A percentile compares a stretch with the other conserved stretches of the same genome.
phyloP scores from a whole-genome alignment of 2,329 filamentous ascomycete genomes.

The Cladophialophora psammophila region DNA sequence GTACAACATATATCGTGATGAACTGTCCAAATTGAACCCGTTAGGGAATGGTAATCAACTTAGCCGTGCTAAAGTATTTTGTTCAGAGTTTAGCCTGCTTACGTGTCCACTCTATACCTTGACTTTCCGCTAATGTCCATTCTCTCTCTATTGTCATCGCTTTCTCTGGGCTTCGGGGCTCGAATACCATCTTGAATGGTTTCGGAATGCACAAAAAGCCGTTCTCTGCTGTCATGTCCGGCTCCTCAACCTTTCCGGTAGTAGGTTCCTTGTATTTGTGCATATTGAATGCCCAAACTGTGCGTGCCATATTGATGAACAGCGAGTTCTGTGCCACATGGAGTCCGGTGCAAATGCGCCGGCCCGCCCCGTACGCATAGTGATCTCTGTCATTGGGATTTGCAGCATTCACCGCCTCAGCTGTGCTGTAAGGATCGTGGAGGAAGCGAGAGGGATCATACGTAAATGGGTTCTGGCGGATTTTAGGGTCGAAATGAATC shows the following conservation, averaged over 20 bases:
- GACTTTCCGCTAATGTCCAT: slow-evolving; percentile 2
- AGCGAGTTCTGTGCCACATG: slow-evolving; percentile 45
- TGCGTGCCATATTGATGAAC: slow-evolving; percentile 41
- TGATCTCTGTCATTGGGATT: slow-evolving; percentile 42
- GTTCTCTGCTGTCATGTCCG: slow-evolving; percentile 50
- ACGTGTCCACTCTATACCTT: slow-evolving; percentile 2
- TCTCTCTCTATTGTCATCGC: not conserved
- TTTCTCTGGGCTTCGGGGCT: slow-evolving; percentile 39
- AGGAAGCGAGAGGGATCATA: slow-evolving; percentile 22
- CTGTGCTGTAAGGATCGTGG: slow-evolving; percentile 40
- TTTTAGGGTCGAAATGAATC: slow-evolving; percentile 32
- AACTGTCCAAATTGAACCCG: no score
- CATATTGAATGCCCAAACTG: slow-evolving; percentile 45
- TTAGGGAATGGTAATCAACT: no score
- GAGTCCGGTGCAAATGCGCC: slow-evolving; percentile 45
- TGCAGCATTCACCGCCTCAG: slow-evolving; percentile 46
- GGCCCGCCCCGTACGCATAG: slow-evolving; percentile 42
- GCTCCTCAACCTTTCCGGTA: slow-evolving; percentile 46
- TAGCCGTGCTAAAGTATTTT: not conserved
- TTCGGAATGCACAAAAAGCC: slow-evolving; percentile 56
- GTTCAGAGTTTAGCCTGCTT: slow-evolving; percentile 9
- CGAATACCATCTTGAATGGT: slow-evolving; percentile 48
- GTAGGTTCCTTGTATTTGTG: slow-evolving; percentile 36
- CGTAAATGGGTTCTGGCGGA: slow-evolving; percentile 18
- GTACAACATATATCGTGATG: no score